Evolutionary conservation across 805 yeast species (phyloP), one percentile per base, ranked within the genome.

Genomic region (Lipomyces chichibuensis): DNA sequence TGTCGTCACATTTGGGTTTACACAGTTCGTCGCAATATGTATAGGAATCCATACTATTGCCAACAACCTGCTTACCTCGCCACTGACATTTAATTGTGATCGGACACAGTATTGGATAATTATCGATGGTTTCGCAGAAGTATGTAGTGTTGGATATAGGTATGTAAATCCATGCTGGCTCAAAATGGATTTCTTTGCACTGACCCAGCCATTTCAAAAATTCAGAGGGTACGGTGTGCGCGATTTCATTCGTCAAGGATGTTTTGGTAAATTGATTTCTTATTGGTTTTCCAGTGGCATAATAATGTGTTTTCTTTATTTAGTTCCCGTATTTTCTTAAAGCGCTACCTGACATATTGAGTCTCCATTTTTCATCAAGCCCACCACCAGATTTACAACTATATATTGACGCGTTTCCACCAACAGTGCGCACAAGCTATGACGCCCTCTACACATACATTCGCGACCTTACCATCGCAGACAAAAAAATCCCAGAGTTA

Each of bases 161-260:
- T 63, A 20, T n/a, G 63, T 29, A 9, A 13, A 37, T 37, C 5
- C 5, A 14, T 13, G 39, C 39, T 11, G 39, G 14, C 39, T 37
- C 5, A 13, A 29, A 29, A 29, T 29, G 7, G 32, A 29, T 29
- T 29, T 4, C 32, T 29, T 29, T 29, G 32, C 1, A 51, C 25
- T 59, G 43, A 20, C 51, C 17, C 9, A n/a, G 32, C n/a, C n/a
- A n/a, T 27, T 13, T 51, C 81, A 92, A 5, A 11, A 27, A 97
- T 91, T 72, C 92, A 46, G 98, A 93, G 75, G 98, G 98, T 20
- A 93, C 98, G 0, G 87, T 93, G 37, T 93, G 98, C 75, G 93
- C 97, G 2, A 92, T 93, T 25, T 83, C 93, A 0, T 93, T 93
- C 75, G 98, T 93, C 54, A 89, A 90, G 73, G 92, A 90, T 35